Conservation (phyloP, 2,329 filamentous ascomycete species). For the Fusarium armeniacum region DNA sequence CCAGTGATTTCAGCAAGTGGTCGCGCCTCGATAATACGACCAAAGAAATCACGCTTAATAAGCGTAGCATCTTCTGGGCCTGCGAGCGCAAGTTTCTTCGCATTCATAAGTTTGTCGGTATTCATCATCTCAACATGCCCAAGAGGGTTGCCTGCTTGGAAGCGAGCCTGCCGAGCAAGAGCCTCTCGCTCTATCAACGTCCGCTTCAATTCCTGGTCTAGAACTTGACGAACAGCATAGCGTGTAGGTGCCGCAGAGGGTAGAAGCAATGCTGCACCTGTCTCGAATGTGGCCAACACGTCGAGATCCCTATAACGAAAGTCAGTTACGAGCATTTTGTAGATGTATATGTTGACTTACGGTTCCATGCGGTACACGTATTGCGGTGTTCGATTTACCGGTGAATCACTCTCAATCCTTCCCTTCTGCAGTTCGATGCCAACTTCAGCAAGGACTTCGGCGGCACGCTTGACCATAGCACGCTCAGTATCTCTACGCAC, state of each 20-base stretch:
- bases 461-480: constrained; percentile 81
- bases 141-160: constrained; percentile 63
- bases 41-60: constrained; percentile 88
- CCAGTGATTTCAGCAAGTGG: constrained; percentile 59
- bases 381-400: constrained; percentile 70
- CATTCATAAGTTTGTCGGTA: constrained; percentile 55
- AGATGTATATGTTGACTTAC: constrained; percentile 64
- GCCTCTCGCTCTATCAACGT: constrained; percentile 77
- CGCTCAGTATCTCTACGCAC: constrained; percentile 91
- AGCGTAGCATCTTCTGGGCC: constrained; percentile 54
- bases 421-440: constrained; percentile 86
- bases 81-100: constrained; percentile 53
- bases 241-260: constrained; percentile 78
- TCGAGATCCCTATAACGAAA: constrained; percentile 73
- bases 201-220: constrained; percentile 89
- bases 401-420: constrained; percentile 78
- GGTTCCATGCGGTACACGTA: constrained; percentile 97
- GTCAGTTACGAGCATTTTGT: constrained; percentile 24
- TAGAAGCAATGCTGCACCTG: constrained; percentile 68
- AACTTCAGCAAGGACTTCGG: constrained; percentile 84
- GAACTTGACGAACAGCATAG: constrained; percentile 93
- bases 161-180: constrained; percentile 74
- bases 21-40: constrained; percentile 71
- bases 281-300: constrained; percentile 79
- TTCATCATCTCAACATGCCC: constrained; percentile 46